These are phyloP conservation scores for Mucor velutinosus DNA, from an alignment of 371 early-diverging fungal species.

Conservation along the genomic window DNA sequence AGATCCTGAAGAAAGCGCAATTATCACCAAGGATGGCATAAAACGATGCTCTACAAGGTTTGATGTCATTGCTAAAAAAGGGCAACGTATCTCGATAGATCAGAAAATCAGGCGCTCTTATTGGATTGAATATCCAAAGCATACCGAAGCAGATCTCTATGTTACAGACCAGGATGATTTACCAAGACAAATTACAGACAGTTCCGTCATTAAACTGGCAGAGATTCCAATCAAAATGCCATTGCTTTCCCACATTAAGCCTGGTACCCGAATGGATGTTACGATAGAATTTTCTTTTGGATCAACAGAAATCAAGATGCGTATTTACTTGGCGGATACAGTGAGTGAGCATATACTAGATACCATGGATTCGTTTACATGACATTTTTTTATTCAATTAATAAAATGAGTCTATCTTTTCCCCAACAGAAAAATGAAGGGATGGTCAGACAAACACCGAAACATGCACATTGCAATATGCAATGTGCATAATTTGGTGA, in stretches of 20 bases:
- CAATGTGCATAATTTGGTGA: not conserved
- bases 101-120: constrained; percentile 22
- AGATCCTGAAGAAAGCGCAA: constrained; percentile 50
- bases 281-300: constrained; percentile 41
- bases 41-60: constrained; percentile 52
- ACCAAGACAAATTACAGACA: constrained; percentile 48
- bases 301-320: constrained; percentile 14
- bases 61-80: constrained; percentile 48
- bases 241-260: constrained; percentile 37
- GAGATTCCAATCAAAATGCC: constrained; percentile 57
- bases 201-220: constrained; percentile 48
- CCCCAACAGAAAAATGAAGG: not conserved
- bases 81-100: constrained; percentile 41
- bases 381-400: not conserved
- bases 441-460: not conserved
- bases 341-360: constrained; percentile 12
- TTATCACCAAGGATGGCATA: constrained; percentile 49
- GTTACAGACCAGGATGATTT: constrained; percentile 47
- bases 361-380: not conserved
- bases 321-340: constrained; percentile 10
- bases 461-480: not conserved
- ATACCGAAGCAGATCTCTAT: constrained; percentile 35
- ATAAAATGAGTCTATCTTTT: not conserved
- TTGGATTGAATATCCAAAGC: constrained; percentile 41
- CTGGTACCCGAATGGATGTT: constrained; percentile 50